Conservation (phyloP, 1,284 basidiomycete species). For the Cutaneotrichosporon sp. region DNA sequence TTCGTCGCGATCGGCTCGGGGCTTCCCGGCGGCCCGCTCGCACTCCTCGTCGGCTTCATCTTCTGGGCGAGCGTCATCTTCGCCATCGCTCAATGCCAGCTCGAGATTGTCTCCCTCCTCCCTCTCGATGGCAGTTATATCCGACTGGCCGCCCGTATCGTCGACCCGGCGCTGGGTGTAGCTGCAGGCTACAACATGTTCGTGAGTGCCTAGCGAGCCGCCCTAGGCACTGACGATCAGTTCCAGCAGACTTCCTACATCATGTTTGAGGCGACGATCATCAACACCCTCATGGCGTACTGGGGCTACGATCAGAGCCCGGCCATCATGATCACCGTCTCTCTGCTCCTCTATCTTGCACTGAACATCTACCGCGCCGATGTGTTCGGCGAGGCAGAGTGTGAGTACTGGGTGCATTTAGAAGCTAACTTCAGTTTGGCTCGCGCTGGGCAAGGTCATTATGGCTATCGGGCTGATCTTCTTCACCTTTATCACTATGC, state of each 20-base stretch:
- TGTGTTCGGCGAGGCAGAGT: slow-evolving; percentile 20
- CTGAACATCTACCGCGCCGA: slow-evolving; percentile 16
- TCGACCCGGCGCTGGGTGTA: slow-evolving; percentile 18
- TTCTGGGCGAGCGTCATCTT: neutral
- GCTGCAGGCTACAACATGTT: slow-evolving; percentile 16
- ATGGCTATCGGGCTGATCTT: slow-evolving; percentile 7
- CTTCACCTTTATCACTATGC: slow-evolving; percentile 10
- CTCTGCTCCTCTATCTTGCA: neutral
- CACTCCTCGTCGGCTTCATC: neutral
- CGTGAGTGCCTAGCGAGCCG: neutral
- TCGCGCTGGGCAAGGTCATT: slow-evolving; percentile 20
- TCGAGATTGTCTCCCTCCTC: slow-evolving; percentile 21
- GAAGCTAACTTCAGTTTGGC: slow-evolving; percentile 4
- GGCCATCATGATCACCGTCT: slow-evolving; percentile 5
- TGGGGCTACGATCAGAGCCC: slow-evolving; percentile 9
- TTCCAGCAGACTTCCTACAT: slow-evolving; percentile 1
- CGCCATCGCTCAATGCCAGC: neutral
- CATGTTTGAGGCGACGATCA: slow-evolving; percentile 5
- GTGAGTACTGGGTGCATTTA: neutral
- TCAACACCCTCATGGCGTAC: slow-evolving; percentile 9
- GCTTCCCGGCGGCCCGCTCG: neutral
- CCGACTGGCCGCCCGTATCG: slow-evolving; percentile 16
- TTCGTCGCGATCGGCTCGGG: neutral
- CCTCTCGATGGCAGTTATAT: slow-evolving; percentile 21
- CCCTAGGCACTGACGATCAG: neutral